Evolutionary conservation across 306 rosid species (phyloP).

Genomic region (Rubus parviflorus): DNA sequence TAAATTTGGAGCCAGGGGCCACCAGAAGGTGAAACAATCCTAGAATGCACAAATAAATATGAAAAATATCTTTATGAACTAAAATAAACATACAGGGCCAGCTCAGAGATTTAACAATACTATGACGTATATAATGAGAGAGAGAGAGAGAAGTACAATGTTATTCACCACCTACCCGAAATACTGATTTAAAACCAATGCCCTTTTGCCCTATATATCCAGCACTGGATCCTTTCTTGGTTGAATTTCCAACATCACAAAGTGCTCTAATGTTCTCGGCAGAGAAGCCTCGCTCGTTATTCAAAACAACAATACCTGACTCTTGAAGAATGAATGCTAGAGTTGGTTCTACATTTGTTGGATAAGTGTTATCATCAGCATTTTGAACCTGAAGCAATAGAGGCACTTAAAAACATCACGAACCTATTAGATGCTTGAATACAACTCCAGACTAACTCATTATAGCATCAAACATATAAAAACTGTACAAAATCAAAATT

Average conservation of each 20-base stretch:
- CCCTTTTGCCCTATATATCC: slow-evolving; percentile 98
- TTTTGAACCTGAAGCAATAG: slow-evolving; percentile 83
- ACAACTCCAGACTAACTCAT: too few species aligned
- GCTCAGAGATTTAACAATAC: background rate
- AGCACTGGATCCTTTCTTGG: slow-evolving; percentile 84
- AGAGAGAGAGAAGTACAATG: background rate
- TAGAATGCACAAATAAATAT: background rate
- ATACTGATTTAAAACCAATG: slow-evolving; percentile 97
- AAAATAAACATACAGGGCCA: background rate
- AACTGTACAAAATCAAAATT: too few species aligned
- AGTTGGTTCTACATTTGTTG: slow-evolving; percentile 77
- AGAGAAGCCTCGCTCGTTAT: slow-evolving; percentile 87
- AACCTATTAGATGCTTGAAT: slow-evolving; percentile 9
- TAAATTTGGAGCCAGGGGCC: background rate
- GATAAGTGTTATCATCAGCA: slow-evolving; percentile 91
- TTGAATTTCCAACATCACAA: slow-evolving; percentile 95
- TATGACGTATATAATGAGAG: background rate
- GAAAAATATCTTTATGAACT: background rate
- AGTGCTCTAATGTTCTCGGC: slow-evolving; percentile 86
- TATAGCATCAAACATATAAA: too few species aligned
- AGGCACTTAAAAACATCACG: slow-evolving; percentile 18
- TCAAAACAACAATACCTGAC: slow-evolving; percentile 71
- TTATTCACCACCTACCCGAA: slow-evolving; percentile 78
- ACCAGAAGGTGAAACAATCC: background rate
- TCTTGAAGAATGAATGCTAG: slow-evolving; percentile 80